Percentiles rank a stretch among this genome's conserved stretches.
Conservation (phyloP, 352 stramenopile genomes). For the Plasmopara muralis region DNA sequence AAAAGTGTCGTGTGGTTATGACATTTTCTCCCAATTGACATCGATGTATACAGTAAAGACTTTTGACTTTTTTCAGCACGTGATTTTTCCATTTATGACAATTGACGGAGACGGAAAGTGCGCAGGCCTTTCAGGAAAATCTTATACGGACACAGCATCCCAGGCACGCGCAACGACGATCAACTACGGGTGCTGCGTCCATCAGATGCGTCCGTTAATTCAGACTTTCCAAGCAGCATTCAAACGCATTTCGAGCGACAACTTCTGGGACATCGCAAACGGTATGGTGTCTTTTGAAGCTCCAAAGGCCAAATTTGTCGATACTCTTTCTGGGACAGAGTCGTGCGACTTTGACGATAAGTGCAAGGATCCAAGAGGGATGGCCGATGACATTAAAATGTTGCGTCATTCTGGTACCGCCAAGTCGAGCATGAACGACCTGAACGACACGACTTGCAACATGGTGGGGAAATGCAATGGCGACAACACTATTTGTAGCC, state of each 20-base stretch:
- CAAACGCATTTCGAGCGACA: constrained; percentile 28
- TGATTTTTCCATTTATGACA: constrained; percentile 47
- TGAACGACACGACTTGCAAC: constrained; percentile 34
- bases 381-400: constrained; percentile 23
- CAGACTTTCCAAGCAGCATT: constrained; percentile 32
- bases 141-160: constrained; percentile 34
- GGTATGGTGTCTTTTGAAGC: constrained; percentile 38
- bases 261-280: constrained; percentile 32
- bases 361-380: constrained; percentile 30
- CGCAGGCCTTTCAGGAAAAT: constrained; percentile 28
- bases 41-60: constrained; percentile 32
- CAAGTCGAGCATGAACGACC: constrained; percentile 37
- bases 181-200: constrained; percentile 43
- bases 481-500: constrained; percentile 35
- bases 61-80: constrained; percentile 42
- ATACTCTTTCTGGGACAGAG: constrained; percentile 29
- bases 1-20: constrained; percentile 31
- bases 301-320: constrained; percentile 26
- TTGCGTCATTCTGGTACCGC: constrained; percentile 23
- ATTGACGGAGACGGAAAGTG: constrained; percentile 29
- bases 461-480: constrained; percentile 36
- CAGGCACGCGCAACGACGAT: constrained; percentile 26
- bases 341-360: constrained; percentile 33
- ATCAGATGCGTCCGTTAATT: constrained; percentile 41
- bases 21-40: constrained; percentile 39